These are phyloP conservation scores for Tricholoma terreum DNA, from an alignment of 768 basidiomycete genomes.

Conservation along the genomic window DNA sequence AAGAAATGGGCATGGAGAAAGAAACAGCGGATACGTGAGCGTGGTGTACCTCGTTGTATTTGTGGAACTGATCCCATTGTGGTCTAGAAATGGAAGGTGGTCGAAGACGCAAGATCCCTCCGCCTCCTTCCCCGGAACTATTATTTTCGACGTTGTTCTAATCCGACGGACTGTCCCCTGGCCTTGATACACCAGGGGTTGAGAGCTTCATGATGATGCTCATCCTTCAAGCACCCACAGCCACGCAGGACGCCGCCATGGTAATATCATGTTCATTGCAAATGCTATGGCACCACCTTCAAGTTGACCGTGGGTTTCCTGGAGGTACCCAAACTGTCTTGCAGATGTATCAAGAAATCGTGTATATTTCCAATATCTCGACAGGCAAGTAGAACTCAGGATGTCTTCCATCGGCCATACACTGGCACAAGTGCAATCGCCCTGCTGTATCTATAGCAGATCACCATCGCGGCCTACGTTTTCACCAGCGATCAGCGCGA, in stretches of 20 bases:
- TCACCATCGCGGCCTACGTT: too few relatives aligned
- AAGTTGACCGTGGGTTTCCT: not conserved
- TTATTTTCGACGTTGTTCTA: not conserved
- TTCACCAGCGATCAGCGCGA: too few relatives aligned
- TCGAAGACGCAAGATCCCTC: not conserved
- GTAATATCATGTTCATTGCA: not conserved
- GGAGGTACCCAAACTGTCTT: too few relatives aligned
- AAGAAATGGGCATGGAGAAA: constrained; percentile 43
- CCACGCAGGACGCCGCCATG: not conserved
- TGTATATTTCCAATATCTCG: too few relatives aligned
- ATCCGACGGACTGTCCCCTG: too few relatives aligned
- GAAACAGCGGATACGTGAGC: constrained; percentile 35
- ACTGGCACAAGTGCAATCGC: too few relatives aligned
- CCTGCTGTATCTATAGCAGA: too few relatives aligned
- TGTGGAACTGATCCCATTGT: not conserved
- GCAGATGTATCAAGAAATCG: too few relatives aligned
- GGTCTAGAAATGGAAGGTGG: not conserved
- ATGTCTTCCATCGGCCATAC: too few relatives aligned
- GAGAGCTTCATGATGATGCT: not conserved
- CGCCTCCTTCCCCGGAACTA: not conserved
- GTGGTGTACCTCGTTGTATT: not conserved
- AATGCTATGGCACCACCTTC: not conserved
- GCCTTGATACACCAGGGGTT: too few relatives aligned
- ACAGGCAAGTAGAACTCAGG: too few relatives aligned
- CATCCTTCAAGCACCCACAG: not conserved